Conservation (phyloP, 805 yeast species). For the Saturnispora saitoi region DNA sequence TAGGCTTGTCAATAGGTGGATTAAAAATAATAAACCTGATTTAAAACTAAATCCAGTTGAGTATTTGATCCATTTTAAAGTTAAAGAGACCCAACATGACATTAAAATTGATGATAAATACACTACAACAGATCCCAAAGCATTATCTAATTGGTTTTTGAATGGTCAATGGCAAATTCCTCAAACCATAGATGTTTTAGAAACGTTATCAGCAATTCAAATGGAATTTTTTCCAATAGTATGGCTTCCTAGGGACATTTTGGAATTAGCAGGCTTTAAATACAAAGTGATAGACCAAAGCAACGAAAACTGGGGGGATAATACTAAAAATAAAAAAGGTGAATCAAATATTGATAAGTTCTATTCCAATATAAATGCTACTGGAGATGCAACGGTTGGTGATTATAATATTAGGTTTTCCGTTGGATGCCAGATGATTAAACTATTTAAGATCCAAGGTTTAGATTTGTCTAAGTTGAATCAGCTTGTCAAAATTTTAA, state of each 20-base stretch:
- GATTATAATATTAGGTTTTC: slow-evolving; percentile 11
- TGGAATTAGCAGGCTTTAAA: slow-evolving; percentile 17
- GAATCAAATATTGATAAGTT: slow-evolving; percentile 16
- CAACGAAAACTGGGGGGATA: slow-evolving; percentile 19
- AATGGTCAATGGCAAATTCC: slow-evolving; percentile 5
- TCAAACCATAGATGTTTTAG: slow-evolving; percentile 14
- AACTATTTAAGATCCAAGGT: slow-evolving; percentile 23
- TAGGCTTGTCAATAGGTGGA: slow-evolving; percentile 19
- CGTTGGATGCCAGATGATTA: slow-evolving; percentile 25
- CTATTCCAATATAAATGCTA: slow-evolving; percentile 16
- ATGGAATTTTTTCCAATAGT: slow-evolving; percentile 27
- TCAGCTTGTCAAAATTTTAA: slow-evolving; percentile 15
- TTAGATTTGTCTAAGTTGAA: slow-evolving; percentile 15
- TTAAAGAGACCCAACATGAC: slow-evolving; percentile 18
- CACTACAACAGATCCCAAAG: not conserved
- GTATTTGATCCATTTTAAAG: slow-evolving; percentile 27
- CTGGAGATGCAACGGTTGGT: not conserved
- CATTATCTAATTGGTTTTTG: slow-evolving; percentile 1
- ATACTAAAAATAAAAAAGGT: not conserved
- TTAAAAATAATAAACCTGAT: slow-evolving; percentile 12
- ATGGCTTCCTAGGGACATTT: slow-evolving; percentile 28
- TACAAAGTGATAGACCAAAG: slow-evolving; percentile 21
- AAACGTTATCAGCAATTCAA: slow-evolving; percentile 18
- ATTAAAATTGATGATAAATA: slow-evolving; percentile 2
- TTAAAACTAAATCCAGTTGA: slow-evolving; percentile 16